Evolutionary conservation across 2,329 filamentous ascomycete genomes (phyloP).

Genomic region (Paecilomyces variotii): DNA sequence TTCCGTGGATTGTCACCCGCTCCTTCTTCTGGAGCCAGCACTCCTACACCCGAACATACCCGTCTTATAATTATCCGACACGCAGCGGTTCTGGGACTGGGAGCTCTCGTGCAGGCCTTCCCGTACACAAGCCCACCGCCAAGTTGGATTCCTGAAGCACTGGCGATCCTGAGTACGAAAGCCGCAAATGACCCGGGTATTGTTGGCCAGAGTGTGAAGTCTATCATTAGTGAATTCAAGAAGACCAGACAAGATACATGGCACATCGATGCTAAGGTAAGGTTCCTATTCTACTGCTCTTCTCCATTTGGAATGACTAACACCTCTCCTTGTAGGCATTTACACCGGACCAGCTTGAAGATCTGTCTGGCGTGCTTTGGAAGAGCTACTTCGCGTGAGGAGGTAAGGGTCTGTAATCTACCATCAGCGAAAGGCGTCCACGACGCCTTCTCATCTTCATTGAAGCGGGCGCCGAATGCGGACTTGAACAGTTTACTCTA

Average conservation of each 20-base stretch:
- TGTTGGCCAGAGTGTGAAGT: constrained; percentile 93
- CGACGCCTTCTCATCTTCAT: neutral
- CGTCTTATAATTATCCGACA: constrained; percentile 75
- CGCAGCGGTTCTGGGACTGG: constrained; percentile 83
- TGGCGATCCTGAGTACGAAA: constrained; percentile 74
- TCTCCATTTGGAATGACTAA: constrained; percentile 4
- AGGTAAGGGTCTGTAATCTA: neutral
- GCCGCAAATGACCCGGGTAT: constrained; percentile 85
- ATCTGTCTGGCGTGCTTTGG: constrained; percentile 93
- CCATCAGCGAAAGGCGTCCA: neutral
- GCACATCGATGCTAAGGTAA: constrained; percentile 94
- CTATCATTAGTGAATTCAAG: constrained; percentile 92
- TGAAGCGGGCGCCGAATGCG: neutral
- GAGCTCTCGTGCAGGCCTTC: constrained; percentile 88
- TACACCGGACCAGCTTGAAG: constrained; percentile 84
- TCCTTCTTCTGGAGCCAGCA: constrained; percentile 37
- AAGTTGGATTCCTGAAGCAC: constrained; percentile 83
- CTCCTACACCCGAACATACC: constrained; percentile 50
- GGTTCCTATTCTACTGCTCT: constrained; percentile 2
- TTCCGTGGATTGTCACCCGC: constrained; percentile 32
- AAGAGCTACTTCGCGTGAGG: constrained; percentile 94
- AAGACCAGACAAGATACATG: constrained; percentile 99
- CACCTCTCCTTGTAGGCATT: constrained; percentile 57
- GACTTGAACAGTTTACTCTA: neutral
- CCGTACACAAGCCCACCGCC: constrained; percentile 92